A percentile compares a stretch with the other conserved stretches of the same genome.
Conservation (phyloP, 495 filamentous ascomycete genomes). For the Penicilliopsis zonata region DNA sequence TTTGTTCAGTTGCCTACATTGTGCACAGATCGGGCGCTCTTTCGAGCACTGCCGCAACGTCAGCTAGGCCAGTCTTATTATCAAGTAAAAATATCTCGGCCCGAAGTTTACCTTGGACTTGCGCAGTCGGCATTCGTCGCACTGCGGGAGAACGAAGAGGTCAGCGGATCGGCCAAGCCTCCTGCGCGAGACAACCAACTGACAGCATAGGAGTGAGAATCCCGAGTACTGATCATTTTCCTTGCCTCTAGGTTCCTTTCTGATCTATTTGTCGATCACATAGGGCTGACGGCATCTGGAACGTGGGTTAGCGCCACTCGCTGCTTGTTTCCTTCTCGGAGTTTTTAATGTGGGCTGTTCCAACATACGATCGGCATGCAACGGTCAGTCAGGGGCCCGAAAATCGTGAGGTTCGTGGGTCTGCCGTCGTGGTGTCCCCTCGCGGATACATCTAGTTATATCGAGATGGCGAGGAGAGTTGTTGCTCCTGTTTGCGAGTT, state of each 20-base stretch:
- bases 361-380: no score
- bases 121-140: conserved; percentile 37
- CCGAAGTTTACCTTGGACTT: conserved; percentile 36
- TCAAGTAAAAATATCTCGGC: no score
- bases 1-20: conserved; percentile 33
- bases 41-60: conserved; percentile 29
- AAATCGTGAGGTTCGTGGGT: no score
- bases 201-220: conserved; percentile 37
- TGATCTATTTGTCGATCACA: conserved; percentile 25
- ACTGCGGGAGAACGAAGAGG: conserved; percentile 11
- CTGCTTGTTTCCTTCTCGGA: no score
- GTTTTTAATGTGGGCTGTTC: no score
- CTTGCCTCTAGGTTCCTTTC: conserved; percentile 15
- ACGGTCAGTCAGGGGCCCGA: no score
- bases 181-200: conserved; percentile 7
- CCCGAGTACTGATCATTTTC: conserved; percentile 35
- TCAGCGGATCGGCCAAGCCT: background rate
- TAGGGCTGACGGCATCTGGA: conserved; percentile 25
- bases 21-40: conserved; percentile 30
- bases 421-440: no score
- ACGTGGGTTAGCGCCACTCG: no score
- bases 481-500: no score
- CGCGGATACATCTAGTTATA: no score
- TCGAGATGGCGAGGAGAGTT: no score
- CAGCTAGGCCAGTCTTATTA: background rate